Evolutionary conservation across 768 basidiomycete species (phyloP).

Genomic region (Russula foetens): DNA sequence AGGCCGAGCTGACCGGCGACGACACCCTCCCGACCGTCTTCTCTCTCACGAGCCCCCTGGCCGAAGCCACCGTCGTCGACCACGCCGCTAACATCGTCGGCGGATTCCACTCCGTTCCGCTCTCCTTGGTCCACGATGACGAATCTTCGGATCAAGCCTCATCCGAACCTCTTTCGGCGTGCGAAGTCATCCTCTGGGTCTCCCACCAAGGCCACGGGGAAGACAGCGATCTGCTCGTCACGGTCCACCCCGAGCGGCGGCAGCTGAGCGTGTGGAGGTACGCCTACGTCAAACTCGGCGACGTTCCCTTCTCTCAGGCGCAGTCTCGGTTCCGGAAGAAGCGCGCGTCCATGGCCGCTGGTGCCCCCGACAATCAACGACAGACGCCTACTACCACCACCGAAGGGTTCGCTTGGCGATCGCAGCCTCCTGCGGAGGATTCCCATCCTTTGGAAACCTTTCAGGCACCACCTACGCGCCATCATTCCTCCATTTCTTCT

Average conservation of each 20-base stretch:
- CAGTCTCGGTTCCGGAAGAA: slow-evolving; percentile 33
- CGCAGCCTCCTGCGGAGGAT: slow-evolving; percentile 21
- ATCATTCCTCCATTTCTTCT: slow-evolving; percentile 33
- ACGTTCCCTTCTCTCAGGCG: slow-evolving; percentile 37
- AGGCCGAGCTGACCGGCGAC: slow-evolving; percentile 59
- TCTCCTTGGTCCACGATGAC: slow-evolving; percentile 13
- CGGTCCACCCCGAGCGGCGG: slow-evolving; percentile 45
- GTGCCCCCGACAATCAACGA: slow-evolving; percentile 19
- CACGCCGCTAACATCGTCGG: slow-evolving; percentile 54
- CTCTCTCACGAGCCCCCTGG: slow-evolving; percentile 65
- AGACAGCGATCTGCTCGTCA: slow-evolving; percentile 45
- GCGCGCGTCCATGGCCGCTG: slow-evolving; percentile 23
- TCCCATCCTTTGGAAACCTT: slow-evolving; percentile 31
- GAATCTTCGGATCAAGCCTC: slow-evolving; percentile 41
- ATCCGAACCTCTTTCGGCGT: slow-evolving; percentile 49
- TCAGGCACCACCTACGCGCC: slow-evolving; percentile 20
- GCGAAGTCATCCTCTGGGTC: slow-evolving; percentile 59
- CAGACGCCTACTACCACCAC: slow-evolving; percentile 18
- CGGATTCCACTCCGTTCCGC: slow-evolving; percentile 29
- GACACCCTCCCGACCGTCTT: slow-evolving; percentile 73
- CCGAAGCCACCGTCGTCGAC: slow-evolving; percentile 67
- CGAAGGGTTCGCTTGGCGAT: slow-evolving; percentile 16
- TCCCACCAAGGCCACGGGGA: slow-evolving; percentile 37
- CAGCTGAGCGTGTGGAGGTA: slow-evolving; percentile 68
- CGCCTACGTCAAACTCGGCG: slow-evolving; percentile 53